Evolutionary conservation across 345 rosid genomes (phyloP), one percentile per base, ranked within the genome.

Genomic region (Lepidium sativum): DNA sequence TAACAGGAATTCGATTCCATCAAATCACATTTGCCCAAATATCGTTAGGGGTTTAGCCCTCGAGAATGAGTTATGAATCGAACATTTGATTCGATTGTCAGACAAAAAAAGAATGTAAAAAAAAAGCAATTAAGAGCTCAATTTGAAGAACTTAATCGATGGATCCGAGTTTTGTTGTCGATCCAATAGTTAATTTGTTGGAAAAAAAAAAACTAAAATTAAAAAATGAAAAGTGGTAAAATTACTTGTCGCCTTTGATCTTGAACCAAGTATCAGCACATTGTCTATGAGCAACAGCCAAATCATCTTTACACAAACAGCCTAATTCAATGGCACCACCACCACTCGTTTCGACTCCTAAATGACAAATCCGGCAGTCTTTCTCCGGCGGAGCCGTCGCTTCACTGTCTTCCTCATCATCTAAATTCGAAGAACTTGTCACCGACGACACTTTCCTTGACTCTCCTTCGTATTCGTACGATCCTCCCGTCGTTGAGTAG

Each of bases 191-290:
- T n/a, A n/a, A n/a, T n/a, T n/a, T n/a, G n/a, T n/a, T n/a, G n/a
- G n/a, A n/a, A n/a, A n/a, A n/a, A n/a, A n/a, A n/a, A n/a, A n/a
- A n/a, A n/a, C n/a, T n/a, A n/a, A n/a, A n/a, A 40, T 27, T 35
- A 41, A 42, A 18, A 31, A 39, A 12, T 17, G 2, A n/a, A 13
- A 10, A 55, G 44, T 6, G 38, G 52, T 13, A 4, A 16, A 62
- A 31, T 14, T 65, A 87, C 99, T 78, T 85, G 77, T 90, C 88
- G 73, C 99, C 97, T 75, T 71, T 94, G 71, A 94, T 94, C 81
- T 87, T 88, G 83, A 94, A 90, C 99, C 99, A 94, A 51, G 96
- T 76, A 60, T 94, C 99, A 6, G 99, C 97, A 63, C 99, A 94
- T 27, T 82, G 85, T 80, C 80, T 90, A 72, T 94, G 99, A 59